phyloP scores from a whole-genome alignment of 2,329 filamentous ascomycete species.

The Neoscytalidium dimidiatum region DNA sequence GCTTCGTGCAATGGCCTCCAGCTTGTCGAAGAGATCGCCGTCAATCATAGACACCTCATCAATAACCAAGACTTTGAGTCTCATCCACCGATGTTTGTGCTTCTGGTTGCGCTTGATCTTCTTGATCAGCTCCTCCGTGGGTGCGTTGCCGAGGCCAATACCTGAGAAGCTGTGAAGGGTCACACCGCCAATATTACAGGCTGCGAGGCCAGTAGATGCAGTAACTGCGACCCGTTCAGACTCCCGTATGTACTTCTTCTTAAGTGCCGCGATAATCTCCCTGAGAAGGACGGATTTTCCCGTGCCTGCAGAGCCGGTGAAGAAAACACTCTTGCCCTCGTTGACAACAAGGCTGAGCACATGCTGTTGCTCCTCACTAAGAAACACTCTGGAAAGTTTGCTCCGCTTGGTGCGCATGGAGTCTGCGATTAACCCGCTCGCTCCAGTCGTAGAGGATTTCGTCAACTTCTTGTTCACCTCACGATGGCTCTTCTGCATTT shows the following conservation, averaged over 20 bases:
- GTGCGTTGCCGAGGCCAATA: slow-evolving; percentile 92
- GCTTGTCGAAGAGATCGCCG: slow-evolving; percentile 93
- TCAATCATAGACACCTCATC: slow-evolving; percentile 99
- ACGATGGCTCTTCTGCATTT: slow-evolving; percentile 73
- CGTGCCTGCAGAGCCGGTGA: slow-evolving; percentile 93
- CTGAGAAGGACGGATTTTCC: slow-evolving; percentile 96
- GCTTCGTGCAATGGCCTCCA: slow-evolving; percentile 81
- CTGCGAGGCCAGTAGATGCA: slow-evolving; percentile 91
- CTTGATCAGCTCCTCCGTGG: slow-evolving; percentile 75
- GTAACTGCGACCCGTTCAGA: slow-evolving; percentile 88
- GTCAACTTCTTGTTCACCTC: slow-evolving; percentile 59
- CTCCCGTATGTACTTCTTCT: slow-evolving; percentile 73
- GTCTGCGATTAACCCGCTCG: slow-evolving; percentile 42
- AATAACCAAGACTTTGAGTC: slow-evolving; percentile 83
- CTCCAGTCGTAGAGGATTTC: slow-evolving; percentile 37
- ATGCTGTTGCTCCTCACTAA: slow-evolving; percentile 84
- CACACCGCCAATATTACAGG: slow-evolving; percentile 94
- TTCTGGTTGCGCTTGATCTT: slow-evolving; percentile 90
- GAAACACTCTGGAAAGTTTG: slow-evolving; percentile 60
- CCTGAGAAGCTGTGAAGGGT: slow-evolving; percentile 95
- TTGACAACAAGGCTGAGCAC: slow-evolving; percentile 83
- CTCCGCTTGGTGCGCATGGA: slow-evolving; percentile 49
- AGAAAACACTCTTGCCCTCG: slow-evolving; percentile 86
- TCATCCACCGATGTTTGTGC: slow-evolving; percentile 84
- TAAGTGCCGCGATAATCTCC: slow-evolving; percentile 81